Evolutionary conservation across 1,284 basidiomycete species (phyloP).

Genomic region (Golubevia pallescens): DNA sequence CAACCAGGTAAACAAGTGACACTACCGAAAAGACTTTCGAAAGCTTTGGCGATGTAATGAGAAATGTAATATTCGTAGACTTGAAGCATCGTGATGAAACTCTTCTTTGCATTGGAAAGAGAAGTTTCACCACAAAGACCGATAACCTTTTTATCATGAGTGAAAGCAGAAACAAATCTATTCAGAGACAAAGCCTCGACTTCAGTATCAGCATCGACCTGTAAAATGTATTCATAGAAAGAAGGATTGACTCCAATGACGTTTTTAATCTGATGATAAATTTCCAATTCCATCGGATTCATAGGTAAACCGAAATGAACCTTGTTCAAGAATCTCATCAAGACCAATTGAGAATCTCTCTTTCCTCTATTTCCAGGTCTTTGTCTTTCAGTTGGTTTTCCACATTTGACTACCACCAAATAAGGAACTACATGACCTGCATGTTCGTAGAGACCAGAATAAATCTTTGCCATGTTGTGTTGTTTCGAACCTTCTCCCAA

Average conservation of each 20-base stretch:
- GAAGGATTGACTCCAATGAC: conserved; percentile 98
- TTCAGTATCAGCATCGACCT: conserved; percentile 91
- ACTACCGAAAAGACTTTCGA: conserved; percentile 93
- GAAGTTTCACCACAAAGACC: conserved; percentile 94
- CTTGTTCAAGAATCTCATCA: conserved; percentile 98
- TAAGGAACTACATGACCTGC: conserved; percentile 95
- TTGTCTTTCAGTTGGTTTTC: conserved; percentile 90
- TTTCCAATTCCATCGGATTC: conserved; percentile 94
- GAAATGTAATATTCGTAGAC: conserved; percentile 67
- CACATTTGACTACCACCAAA: conserved; percentile 93
- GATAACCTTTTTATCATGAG: conserved; percentile 89
- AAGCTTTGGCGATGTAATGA: conserved; percentile 88
- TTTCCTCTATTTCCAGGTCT: conserved; percentile 79
- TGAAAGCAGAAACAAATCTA: conserved; percentile 80
- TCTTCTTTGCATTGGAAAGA: conserved; percentile 86
- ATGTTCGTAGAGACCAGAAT: conserved; percentile 92
- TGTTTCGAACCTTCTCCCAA: conserved; percentile 94
- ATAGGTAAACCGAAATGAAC: conserved; percentile 96
- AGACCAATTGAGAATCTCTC: conserved; percentile 86
- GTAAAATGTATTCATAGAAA: conserved; percentile 97
- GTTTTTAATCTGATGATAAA: conserved; percentile 99
- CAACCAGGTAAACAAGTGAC: conserved; percentile 91
- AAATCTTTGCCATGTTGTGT: conserved; percentile 98
- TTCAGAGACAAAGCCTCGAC: conserved; percentile 85
- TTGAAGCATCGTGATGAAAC: conserved; percentile 97